Evolutionary conservation across 169 alveolate species (phyloP).

Genomic region (Cryptosporidium parvum): DNA sequence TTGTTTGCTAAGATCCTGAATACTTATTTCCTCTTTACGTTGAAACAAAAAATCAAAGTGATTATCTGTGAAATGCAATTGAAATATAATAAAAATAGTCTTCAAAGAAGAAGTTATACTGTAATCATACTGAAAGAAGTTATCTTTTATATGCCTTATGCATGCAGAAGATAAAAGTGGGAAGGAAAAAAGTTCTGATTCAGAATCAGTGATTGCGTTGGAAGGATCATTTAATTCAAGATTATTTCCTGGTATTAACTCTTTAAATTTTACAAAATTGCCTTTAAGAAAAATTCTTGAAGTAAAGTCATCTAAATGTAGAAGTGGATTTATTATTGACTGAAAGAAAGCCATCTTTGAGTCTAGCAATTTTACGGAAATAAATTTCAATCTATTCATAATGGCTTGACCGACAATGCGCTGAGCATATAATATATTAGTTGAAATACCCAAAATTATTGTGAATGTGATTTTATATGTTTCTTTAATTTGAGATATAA

Average conservation of each 20-base stretch:
- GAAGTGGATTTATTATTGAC: conserved; percentile 25
- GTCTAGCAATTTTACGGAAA: conserved; percentile 24
- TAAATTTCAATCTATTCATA: conserved; percentile 14
- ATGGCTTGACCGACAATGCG: conserved; percentile 30
- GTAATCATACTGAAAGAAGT: conserved; percentile 56
- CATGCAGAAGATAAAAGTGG: conserved; percentile 4
- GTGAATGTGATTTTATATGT: conserved; percentile 45
- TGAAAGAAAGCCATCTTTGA: conserved; percentile 32
- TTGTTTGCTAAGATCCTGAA: not conserved
- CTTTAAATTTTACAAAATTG: not conserved
- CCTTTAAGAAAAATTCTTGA: not conserved
- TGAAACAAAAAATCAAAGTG: not conserved
- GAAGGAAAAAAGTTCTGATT: not conserved
- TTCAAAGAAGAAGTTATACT: conserved; percentile 23
- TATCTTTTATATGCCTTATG: conserved; percentile 18
- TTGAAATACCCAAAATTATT: conserved; percentile 31
- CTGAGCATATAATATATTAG: conserved; percentile 6
- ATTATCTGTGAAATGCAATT: conserved; percentile 1
- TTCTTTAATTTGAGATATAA: conserved; percentile 17
- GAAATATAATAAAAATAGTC: conserved; percentile 28
- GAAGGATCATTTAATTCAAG: not conserved
- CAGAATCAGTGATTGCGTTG: not conserved
- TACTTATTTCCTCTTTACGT: not conserved
- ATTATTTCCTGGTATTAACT: not conserved
- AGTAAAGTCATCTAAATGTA: conserved; percentile 1